Base-by-base conservation (phyloP, 1,284 basidiomycete species). In the Agaricales sp. region DNA sequence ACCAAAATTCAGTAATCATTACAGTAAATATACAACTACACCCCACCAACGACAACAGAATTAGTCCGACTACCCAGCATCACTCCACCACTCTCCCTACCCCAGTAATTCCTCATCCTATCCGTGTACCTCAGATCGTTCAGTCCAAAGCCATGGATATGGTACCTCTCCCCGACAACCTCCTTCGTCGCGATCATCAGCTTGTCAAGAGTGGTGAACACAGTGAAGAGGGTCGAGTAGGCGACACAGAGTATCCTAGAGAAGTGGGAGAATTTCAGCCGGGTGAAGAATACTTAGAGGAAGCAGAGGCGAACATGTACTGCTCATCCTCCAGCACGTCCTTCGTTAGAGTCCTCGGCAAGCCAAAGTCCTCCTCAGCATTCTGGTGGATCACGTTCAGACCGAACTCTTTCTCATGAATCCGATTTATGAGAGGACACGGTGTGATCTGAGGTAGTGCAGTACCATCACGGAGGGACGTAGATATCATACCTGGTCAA, bases 391-490 rank as follows among this genome's bases (percentile, higher is more conserved):
- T 73, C 19, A 86, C 69, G 45, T 82, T 75, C 23, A 87, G 60
- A 0, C 82, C 83, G 45, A 81, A 76, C 35, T 67, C 69, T 47
- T 73, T 66, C n/a, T 70, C 61, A 68, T 82, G 74, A 57, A 89
- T 89, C 4, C 89, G 74, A 57, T 90, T 81, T 0, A 92, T 67
- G 2, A 93, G 70, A 0, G 90, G 90, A 54, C 83, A 86, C 0
- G 90, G 87, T 0, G 88, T 92, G 44, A 93, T 87, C 59, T 94
- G 91, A 0, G 91, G 91, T 16, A 94, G 66, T 0, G 91, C 80
- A 12, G 69, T 69, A 2, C 86, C 90, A 0, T 82, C 84, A n/a
- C 82, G 74, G 24, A 94, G 67, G 1, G 89, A 77, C 0, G 75
- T 78, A 0, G 83, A 80, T 39, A 86, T 76, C 72, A 87, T 72